A percentile compares a stretch with the other conserved stretches of the same genome.
Evolutionary conservation across 2,329 filamentous ascomycete genomes (phyloP).

Genomic region (Sphaceloma murrayae): DNA sequence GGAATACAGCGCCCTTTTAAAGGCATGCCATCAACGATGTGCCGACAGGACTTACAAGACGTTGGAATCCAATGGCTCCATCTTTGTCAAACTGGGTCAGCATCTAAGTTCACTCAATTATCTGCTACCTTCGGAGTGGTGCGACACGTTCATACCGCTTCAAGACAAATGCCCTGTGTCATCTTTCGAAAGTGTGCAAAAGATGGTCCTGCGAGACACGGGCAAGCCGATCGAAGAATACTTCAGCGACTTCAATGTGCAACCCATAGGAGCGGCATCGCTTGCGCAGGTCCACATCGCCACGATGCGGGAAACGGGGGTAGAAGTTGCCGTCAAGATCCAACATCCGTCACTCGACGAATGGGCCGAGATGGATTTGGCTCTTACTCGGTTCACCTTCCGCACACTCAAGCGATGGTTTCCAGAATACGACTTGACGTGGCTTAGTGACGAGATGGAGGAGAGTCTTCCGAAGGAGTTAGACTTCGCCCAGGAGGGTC

Average conservation of each 20-base stretch:
- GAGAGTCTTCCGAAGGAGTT: constrained; percentile 81
- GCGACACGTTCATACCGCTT: constrained; percentile 85
- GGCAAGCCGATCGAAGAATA: constrained; percentile 67
- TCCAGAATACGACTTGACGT: constrained; percentile 94
- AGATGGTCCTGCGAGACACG: constrained; percentile 79
- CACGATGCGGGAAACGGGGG: constrained; percentile 67
- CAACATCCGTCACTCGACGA: constrained; percentile 85
- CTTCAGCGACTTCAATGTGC: constrained; percentile 72
- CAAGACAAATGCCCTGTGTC: constrained; percentile 95
- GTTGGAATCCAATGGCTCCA: constrained; percentile 90
- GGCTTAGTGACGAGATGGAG: constrained; percentile 91
- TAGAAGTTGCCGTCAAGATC: constrained; percentile 89
- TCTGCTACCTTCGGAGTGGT: constrained; percentile 84
- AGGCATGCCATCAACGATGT: constrained; percentile 83
- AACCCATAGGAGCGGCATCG: constrained; percentile 84
- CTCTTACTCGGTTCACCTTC: constrained; percentile 81
- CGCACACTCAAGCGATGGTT: constrained; percentile 84
- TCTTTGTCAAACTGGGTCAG: constrained; percentile 96
- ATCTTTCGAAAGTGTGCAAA: constrained; percentile 72
- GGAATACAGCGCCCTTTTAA: constrained; percentile 56
- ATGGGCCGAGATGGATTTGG: constrained; percentile 81
- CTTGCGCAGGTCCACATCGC: constrained; percentile 91
- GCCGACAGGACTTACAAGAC: constrained; percentile 77
- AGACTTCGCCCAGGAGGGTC: constrained; percentile 76
- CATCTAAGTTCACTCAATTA: constrained; percentile 96